Evolutionary conservation across 768 basidiomycete species (phyloP).

Genomic region (Lactarius evosmus): DNA sequence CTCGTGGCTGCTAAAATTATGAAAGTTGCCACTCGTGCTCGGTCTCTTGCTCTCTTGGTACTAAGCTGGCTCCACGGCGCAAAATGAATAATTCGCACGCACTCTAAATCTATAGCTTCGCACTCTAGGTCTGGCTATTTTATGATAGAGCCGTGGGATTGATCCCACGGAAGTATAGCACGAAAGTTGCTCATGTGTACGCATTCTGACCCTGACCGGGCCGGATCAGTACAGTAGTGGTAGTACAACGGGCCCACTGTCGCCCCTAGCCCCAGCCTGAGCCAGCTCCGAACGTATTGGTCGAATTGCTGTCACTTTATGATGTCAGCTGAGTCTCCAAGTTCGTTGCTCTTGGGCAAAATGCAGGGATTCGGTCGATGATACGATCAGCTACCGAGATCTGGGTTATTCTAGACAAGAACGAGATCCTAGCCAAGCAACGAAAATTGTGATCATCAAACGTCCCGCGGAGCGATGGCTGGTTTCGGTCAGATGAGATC

Average conservation of each 20-base stretch:
- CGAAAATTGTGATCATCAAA: slow-evolving; percentile 8
- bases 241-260: not conserved
- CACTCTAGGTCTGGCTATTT: slow-evolving; percentile 1
- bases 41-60: not conserved
- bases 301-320: not conserved
- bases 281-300: too few species aligned
- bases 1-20: slow-evolving; percentile 10
- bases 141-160: not conserved
- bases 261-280: not conserved
- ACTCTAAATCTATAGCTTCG: not conserved
- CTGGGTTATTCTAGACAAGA: not conserved
- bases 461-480: slow-evolving; percentile 18
- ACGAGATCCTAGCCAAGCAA: slow-evolving; percentile 7
- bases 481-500: slow-evolving; percentile 17
- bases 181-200: too few species aligned
- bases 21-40: not conserved
- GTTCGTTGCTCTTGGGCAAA: not conserved
- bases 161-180: not conserved
- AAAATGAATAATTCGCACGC: not conserved
- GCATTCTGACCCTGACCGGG: too few species aligned
- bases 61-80: not conserved
- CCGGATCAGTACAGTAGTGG: too few species aligned
- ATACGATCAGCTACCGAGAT: not conserved
- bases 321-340: not conserved
- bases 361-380: too few species aligned